Evolutionary conservation across 2,329 filamentous ascomycete genomes (phyloP).

Genomic region (Pseudophaeomoniella oleicola): DNA sequence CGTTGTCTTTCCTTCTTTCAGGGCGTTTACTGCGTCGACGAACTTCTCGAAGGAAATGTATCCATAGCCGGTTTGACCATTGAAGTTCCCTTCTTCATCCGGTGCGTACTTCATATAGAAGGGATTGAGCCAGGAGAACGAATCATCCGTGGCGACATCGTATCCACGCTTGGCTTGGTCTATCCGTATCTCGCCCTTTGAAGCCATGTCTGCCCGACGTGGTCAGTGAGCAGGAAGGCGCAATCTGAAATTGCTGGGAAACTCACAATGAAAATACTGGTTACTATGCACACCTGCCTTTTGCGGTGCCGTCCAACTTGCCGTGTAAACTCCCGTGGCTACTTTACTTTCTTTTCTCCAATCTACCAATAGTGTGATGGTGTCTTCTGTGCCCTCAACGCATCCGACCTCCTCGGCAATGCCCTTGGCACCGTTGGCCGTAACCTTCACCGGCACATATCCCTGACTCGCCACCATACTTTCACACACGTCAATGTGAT

Average conservation of each 20-base stretch:
- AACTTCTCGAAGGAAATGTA: constrained; percentile 96
- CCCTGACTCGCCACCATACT: constrained; percentile 75
- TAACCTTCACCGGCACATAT: constrained; percentile 66
- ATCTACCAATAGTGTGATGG: constrained; percentile 77
- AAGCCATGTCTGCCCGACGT: constrained; percentile 47
- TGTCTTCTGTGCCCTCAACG: constrained; percentile 71
- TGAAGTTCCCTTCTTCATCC: constrained; percentile 89
- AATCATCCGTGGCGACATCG: constrained; percentile 74
- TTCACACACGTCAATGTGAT: constrained; percentile 87
- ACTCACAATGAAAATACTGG: constrained; percentile 76
- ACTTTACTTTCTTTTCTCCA: constrained; percentile 50
- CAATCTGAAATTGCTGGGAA: background rate
- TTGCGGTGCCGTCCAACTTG: constrained; percentile 87
- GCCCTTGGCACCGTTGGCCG: constrained; percentile 62
- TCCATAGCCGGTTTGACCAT: constrained; percentile 79
- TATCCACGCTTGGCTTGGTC: constrained; percentile 93
- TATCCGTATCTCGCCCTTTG: constrained; percentile 70
- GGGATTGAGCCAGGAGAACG: constrained; percentile 75
- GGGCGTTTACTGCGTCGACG: constrained; percentile 65
- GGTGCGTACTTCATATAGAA: constrained; percentile 94
- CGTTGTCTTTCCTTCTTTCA: constrained; percentile 60
- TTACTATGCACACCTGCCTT: constrained; percentile 91
- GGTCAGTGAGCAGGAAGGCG: constrained; percentile 2
- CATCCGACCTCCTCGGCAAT: constrained; percentile 69
- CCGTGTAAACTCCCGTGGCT: constrained; percentile 82